Base-by-base conservation (phyloP, 495 filamentous ascomycete genomes). In the Aspergillus avenaceus region DNA sequence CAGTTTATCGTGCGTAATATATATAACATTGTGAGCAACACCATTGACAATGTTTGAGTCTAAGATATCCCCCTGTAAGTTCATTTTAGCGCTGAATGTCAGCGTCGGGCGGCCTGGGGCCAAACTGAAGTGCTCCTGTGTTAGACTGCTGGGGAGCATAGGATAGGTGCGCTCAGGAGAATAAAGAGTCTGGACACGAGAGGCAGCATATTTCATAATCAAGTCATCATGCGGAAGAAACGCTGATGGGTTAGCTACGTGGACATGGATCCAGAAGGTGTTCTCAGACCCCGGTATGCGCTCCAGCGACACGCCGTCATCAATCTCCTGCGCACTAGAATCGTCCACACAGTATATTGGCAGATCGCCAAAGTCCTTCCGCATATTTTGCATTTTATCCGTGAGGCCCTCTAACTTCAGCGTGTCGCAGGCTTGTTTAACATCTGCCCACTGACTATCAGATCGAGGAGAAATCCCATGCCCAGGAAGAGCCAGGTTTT, bases 241-340 rank as follows among this genome's bases (percentile, higher is more conserved):
- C n/a, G 93, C 88, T 4, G 91, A 86, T 2, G 92, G 95, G 60
- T 97, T 93, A n/a, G 95, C 93, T 28, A 95, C 75, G 61, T 98
- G 93, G 9, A 95, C 66, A 60, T 88, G 90, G 25, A 97, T 71
- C 95, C 95, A 97, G 57, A 80, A 86, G 6, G 57, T 64, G 50
- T 71, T 65, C 14, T 68, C 53, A 13, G 85, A 79, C 4, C 75
- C 74, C 0, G 74, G 70, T 2, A 87, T 75, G 8, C 65, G 67
- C 61, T 93, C 88, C 7, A 97, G 50, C 1, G 91, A 96, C 8
- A 97, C 67, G 19, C 87, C 92, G 61, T 97, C 92, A 53, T 98
- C 93, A 45, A 95, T 88, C 58, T 97, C 91, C 32, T 80, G 61
- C 1, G 93, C 84, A 25, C 66, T 64, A 2, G 73, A 71, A 53